Base-by-base conservation (phyloP, 2,329 filamentous ascomycete genomes). In the Microdochium paspali region DNA sequence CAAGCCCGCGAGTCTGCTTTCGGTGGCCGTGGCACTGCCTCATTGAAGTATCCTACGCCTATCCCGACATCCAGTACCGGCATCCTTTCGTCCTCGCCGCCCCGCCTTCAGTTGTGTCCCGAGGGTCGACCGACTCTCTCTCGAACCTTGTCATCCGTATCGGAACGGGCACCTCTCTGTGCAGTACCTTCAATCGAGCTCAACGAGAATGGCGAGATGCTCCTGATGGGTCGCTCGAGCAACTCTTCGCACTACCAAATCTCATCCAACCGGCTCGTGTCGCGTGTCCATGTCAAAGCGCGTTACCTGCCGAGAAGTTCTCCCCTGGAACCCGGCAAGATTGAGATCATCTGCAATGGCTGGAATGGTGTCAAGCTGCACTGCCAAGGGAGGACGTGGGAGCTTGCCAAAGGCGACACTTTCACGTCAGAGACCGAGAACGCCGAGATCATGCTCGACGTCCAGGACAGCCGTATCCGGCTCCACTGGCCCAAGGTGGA, bases 361-460 rank as follows among this genome's bases (percentile, higher is more conserved):
- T 97, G 91, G 91, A 98, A 98, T 65, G 93, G 93, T 15, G 75
- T 93, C 54, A 95, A 89, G 70, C 70, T 98, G 56, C 90, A 95
- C 68, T 96, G 89, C 71, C 85, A 91, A 66, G 89, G 89, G 48
- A 82, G 84, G 55, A 85, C 88, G 3, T 91, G 87, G 73, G 88
- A 95, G 55, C 68, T 98, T 58, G 76, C 74, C 53, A 96, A 95
- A 70, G 89, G 87, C 18, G 90, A 95, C 62, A 86, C 81, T 45
- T 97, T 96, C 66, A 85, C 84, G 44, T 95, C 90, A 49, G 88
- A 95, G 67, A 90, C 90, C 25, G 87, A 90, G 61, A 81, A 84
- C 54, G 83, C 83, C 18, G 90, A 95, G 59, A 90, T 98, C 64
- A 94, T 98, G 82, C 72, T 98, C 53, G 90, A 97, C 64, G 90